Evolutionary conservation across 805 yeast species (phyloP), one percentile per base, ranked within the genome.

Genomic region (Sugiyamaella smithiae): DNA sequence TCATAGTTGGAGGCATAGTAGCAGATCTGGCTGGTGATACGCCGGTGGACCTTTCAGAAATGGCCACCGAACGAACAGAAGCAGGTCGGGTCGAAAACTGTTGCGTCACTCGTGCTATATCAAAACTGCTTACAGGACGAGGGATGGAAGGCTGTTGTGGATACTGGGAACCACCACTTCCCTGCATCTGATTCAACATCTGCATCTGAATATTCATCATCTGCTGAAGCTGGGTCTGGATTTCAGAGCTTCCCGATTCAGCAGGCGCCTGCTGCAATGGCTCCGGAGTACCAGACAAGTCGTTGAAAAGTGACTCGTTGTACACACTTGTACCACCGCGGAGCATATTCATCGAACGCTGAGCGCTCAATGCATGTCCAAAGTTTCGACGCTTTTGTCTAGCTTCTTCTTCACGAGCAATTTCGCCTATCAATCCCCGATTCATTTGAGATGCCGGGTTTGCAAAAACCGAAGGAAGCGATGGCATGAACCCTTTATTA

Each of bases 371-470:
- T n/a, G 31, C 20, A 14, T 51, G 51, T 20, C 52, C 43, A 16
- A 45, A 14, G 4, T 53, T 51, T 11, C 56, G 43, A 32, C 72
- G 56, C 14, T 63, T 58, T 20, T 50, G 43, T 51, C 65, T 64
- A 41, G 66, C 65, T 26, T 69, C 70, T 48, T 69, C 70, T 44
- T 68, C 73, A 1, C 63, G 58, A 9, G 68, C 67, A 45, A 69
- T 70, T 46, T 67, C 71, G 14, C 67, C 71, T n/a, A 69, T 63
- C 12, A 69, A 55, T 3, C 74, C 74, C 2, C 74, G 60, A 12
- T 50, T 48, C 37, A 56, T 49, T 2, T 45, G 24, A 8, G 38
- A 22, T 28, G 53, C 49, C 11, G 53, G 48, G 40, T 45, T 44
- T 19, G 49, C 53, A 40, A 62, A 63, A 9, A 61, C 53, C 1